A percentile compares a stretch with the other conserved stretches of the same genome.
Conservation (phyloP, 331 rosid species). For the Malus hybrid region DNA sequence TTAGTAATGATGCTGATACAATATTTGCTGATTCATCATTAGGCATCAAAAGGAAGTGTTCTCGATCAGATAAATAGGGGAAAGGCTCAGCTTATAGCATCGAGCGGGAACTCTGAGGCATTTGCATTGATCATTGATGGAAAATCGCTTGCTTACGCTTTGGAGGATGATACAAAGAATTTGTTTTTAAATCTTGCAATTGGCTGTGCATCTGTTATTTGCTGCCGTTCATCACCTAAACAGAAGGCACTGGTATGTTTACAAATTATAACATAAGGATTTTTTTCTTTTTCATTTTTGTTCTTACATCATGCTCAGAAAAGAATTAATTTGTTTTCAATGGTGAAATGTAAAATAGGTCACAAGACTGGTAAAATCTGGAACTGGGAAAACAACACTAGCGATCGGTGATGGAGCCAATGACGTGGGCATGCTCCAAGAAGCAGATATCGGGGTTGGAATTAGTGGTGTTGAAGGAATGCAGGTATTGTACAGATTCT, state of each 20-base stretch:
- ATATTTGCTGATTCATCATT: conserved; percentile 20
- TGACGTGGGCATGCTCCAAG: conserved; percentile 99
- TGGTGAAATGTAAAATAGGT: conserved; percentile 44
- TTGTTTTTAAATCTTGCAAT: conserved; percentile 65
- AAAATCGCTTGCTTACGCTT: conserved; percentile 81
- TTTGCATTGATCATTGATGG: conserved; percentile 93
- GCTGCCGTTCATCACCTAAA: conserved; percentile 96
- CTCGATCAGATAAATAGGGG: conserved; percentile 54
- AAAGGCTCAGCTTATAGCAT: conserved; percentile 35
- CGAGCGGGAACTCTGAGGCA: conserved; percentile 53
- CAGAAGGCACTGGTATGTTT: conserved; percentile 85
- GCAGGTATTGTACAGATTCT: conserved; percentile 57
- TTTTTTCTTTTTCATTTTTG: no score
- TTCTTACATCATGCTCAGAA: background rate
- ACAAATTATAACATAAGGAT: background rate
- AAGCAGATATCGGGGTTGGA: conserved; percentile 97
- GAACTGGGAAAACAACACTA: conserved; percentile 85
- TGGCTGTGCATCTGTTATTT: conserved; percentile 82
- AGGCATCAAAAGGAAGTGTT: conserved; percentile 70
- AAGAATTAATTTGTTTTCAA: conserved; percentile 11
- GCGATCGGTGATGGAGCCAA: conserved; percentile 99
- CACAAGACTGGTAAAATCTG: conserved; percentile 82
- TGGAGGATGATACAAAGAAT: conserved; percentile 58
- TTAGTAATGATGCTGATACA: conserved; percentile 7
- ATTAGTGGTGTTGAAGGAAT: conserved; percentile 98